phyloP scores from a whole-genome alignment of 1,284 basidiomycete genomes.

The Cryptococcus jaspeensis region DNA sequence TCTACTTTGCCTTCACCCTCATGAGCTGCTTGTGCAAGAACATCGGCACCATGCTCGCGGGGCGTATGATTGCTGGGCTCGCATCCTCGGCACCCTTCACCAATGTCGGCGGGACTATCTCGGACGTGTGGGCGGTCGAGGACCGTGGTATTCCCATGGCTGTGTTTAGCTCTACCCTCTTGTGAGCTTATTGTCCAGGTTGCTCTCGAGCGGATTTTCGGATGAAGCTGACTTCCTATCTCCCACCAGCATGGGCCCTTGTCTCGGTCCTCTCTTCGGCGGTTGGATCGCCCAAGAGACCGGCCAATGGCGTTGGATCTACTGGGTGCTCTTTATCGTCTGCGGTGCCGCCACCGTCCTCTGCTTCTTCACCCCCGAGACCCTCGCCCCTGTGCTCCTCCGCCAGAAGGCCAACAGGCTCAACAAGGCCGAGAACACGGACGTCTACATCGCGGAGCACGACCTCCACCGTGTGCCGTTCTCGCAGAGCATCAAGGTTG shows the following conservation, averaged over 20 bases:
- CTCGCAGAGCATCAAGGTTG: conserved; percentile 43
- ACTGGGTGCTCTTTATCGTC: conserved; percentile 52
- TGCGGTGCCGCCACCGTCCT: conserved; percentile 38
- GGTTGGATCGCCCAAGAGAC: conserved; percentile 47
- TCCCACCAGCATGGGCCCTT: conserved; percentile 47
- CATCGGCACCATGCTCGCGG: conserved; percentile 53
- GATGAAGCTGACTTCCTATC: background rate
- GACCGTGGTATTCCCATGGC: conserved; percentile 53
- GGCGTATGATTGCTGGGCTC: conserved; percentile 50
- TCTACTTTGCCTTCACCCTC: conserved; percentile 54
- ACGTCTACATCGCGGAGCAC: conserved; percentile 44
- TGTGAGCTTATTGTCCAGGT: conserved; percentile 13
- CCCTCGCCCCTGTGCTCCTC: conserved; percentile 49
- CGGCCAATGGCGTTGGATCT: conserved; percentile 52
- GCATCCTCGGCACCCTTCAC: conserved; percentile 54
- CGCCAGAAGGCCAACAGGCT: conserved; percentile 45
- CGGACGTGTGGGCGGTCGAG: conserved; percentile 52
- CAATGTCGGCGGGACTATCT: conserved; percentile 54
- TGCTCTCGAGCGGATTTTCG: no score
- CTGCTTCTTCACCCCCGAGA: conserved; percentile 49
- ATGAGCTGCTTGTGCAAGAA: conserved; percentile 53
- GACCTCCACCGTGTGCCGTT: conserved; percentile 30
- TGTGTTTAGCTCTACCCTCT: conserved; percentile 48
- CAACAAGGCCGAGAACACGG: conserved; percentile 48
- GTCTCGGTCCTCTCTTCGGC: conserved; percentile 50